phyloP scores from a whole-genome alignment of 208 protist genomes.

The Crithidia sp. region DNA sequence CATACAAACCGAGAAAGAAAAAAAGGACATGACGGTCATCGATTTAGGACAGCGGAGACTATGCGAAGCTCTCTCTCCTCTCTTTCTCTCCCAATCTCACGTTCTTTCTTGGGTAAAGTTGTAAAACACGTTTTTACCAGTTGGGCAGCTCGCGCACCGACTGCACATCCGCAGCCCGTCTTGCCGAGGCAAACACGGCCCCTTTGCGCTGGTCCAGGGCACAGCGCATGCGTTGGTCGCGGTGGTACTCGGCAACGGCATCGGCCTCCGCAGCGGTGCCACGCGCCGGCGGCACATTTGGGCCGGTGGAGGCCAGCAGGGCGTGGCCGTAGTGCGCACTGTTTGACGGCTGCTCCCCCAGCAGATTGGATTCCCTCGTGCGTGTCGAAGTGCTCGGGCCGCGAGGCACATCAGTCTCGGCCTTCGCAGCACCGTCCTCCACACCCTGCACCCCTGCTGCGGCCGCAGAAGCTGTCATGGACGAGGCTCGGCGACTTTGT shows the following conservation, averaged over 20 bases:
- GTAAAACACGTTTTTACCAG: slow-evolving; percentile 22
- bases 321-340: slow-evolving; percentile 13
- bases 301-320: slow-evolving; percentile 15
- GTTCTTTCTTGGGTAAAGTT: too few species aligned
- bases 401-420: not conserved
- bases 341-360: not conserved
- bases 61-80: too few species aligned
- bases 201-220: slow-evolving; percentile 1
- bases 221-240: slow-evolving; percentile 21
- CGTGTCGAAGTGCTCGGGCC: too few species aligned
- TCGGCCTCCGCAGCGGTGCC: slow-evolving; percentile 26
- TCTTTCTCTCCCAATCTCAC: too few species aligned
- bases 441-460: not conserved
- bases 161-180: slow-evolving; percentile 38
- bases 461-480: too few species aligned
- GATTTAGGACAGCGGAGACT: too few species aligned
- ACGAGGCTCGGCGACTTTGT: too few species aligned
- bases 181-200: not conserved
- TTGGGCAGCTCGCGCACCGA: slow-evolving; percentile 50
- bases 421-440: not conserved
- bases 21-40: too few species aligned
- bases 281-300: slow-evolving; percentile 7
- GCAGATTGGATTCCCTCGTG: too few species aligned
- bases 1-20: not conserved
- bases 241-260: slow-evolving; percentile 24